A percentile compares a stretch with the other conserved stretches of the same genome.
These are phyloP conservation scores for Eucalyptus globulus DNA, from an alignment of 345 rosid genomes.

Conservation along the genomic window DNA sequence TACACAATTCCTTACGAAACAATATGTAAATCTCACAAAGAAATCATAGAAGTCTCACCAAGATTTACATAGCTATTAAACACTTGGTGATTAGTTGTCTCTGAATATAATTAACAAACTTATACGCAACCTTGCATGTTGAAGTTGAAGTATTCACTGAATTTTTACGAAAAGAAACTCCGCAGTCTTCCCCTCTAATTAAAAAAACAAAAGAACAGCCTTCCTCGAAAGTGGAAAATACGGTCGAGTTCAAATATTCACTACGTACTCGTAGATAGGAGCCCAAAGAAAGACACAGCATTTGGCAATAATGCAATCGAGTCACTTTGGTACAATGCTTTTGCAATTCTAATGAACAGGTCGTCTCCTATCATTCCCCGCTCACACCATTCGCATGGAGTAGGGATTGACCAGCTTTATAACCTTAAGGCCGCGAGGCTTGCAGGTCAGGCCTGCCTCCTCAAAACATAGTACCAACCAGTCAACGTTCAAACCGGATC, in stretches of 20 bases:
- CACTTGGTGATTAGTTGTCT: not conserved
- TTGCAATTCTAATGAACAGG: not conserved
- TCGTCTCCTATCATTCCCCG: not conserved
- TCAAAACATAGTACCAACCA: not conserved
- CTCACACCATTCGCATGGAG: not conserved
- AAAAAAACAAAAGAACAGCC: not conserved
- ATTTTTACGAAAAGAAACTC: not conserved
- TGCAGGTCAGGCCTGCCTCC: not conserved
- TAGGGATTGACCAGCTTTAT: not conserved
- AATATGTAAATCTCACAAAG: too few species aligned
- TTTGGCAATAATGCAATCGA: not conserved
- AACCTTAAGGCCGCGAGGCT: not conserved
- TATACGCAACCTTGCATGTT: not conserved
- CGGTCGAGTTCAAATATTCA: not conserved
- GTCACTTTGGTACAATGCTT: not conserved
- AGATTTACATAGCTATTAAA: not conserved
- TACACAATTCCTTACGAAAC: not conserved
- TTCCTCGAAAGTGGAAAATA: too few species aligned
- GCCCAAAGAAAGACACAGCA: not conserved
- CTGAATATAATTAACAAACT: not conserved
- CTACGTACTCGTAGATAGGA: not conserved
- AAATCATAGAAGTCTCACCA: not conserved
- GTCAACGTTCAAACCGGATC: not conserved
- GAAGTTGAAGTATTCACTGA: not conserved
- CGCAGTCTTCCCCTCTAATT: not conserved